These are phyloP conservation scores for Isatis lusitanica DNA, from an alignment of 441 rosid species.

Conservation along the genomic window DNA sequence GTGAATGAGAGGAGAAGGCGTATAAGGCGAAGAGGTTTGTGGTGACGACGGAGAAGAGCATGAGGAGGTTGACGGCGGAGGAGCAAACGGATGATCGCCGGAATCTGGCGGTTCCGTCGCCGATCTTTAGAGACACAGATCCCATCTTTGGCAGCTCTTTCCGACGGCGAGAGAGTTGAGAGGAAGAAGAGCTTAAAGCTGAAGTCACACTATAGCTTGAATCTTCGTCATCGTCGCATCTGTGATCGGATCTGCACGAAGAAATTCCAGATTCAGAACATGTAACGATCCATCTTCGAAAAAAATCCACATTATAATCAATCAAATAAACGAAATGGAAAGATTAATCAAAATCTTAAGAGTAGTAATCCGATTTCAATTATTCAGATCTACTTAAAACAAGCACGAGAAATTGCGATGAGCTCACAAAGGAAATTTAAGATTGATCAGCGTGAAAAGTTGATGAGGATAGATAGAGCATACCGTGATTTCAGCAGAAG, in stretches of 20 bases:
- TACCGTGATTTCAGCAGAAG: slow-evolving; percentile 4
- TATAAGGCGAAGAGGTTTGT: slow-evolving; percentile 90
- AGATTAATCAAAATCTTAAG: neutral
- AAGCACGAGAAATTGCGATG: neutral
- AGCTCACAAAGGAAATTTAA: neutral
- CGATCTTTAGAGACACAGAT: slow-evolving; percentile 75
- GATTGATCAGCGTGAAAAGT: neutral
- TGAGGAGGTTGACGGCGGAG: slow-evolving; percentile 79
- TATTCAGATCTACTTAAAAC: slow-evolving; percentile 4
- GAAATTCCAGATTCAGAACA: slow-evolving; percentile 5
- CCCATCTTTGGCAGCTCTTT: slow-evolving; percentile 49
- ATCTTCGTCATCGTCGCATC: slow-evolving; percentile 13
- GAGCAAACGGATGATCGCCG: slow-evolving; percentile 69
- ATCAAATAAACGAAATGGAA: neutral
- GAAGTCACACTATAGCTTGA: neutral
- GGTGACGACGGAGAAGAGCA: slow-evolving; percentile 85
- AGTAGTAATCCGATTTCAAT: neutral
- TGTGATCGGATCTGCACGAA: slow-evolving; percentile 15
- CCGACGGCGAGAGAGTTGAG: neutral
- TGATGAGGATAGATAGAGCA: neutral
- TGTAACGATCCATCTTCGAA: neutral
- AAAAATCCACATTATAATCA: neutral
- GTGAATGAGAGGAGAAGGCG: slow-evolving; percentile 74
- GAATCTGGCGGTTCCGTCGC: slow-evolving; percentile 92
- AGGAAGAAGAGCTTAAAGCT: neutral